Percentiles rank a stretch among this genome's conserved stretches.
phyloP scores from a whole-genome alignment of 2,329 filamentous ascomycete genomes.

The Curvularia sp. region DNA sequence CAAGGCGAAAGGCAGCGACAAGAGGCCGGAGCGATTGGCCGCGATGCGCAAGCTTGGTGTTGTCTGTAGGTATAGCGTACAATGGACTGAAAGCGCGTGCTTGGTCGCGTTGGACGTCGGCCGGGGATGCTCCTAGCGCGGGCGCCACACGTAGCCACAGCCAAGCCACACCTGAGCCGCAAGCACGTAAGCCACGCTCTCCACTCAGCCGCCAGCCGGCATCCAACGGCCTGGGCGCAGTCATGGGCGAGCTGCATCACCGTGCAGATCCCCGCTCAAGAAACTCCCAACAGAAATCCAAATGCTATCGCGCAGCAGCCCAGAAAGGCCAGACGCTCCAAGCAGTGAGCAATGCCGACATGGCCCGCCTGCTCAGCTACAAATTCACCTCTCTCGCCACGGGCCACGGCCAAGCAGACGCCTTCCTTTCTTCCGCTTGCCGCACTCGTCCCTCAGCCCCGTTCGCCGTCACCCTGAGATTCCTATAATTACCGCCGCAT shows the following conservation, averaged over 20 bases:
- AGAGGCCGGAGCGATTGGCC: not conserved
- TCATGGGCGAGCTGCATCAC: constrained; percentile 22
- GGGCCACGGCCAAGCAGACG: constrained; percentile 27
- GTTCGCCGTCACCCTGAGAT: constrained; percentile 12
- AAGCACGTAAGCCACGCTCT: constrained; percentile 1
- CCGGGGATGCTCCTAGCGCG: constrained; percentile 9
- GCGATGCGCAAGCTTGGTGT: constrained; percentile 8
- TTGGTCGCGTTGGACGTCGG: constrained; percentile 15
- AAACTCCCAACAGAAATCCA: constrained; percentile 31
- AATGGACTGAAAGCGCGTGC: constrained; percentile 12
- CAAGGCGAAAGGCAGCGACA: constrained; percentile 1
- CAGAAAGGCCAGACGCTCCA: constrained; percentile 5
- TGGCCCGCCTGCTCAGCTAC: constrained; percentile 15
- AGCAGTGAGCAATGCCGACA: constrained; percentile 18
- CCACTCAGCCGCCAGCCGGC: constrained; percentile 7
- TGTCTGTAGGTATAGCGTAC: not conserved
- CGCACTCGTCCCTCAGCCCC: constrained; percentile 22
- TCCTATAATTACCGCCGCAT: constrained; percentile 8
- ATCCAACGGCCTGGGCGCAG: constrained; percentile 9
- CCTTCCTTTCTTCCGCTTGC: constrained; percentile 27
- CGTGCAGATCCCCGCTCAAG: constrained; percentile 24
- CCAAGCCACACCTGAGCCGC: constrained; percentile 16
- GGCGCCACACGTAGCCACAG: constrained; percentile 5
- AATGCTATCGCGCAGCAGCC: constrained; percentile 15
- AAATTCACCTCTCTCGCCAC: constrained; percentile 14